Base-by-base conservation (phyloP, 257 asterid species). In the Plantago elongata region DNA sequence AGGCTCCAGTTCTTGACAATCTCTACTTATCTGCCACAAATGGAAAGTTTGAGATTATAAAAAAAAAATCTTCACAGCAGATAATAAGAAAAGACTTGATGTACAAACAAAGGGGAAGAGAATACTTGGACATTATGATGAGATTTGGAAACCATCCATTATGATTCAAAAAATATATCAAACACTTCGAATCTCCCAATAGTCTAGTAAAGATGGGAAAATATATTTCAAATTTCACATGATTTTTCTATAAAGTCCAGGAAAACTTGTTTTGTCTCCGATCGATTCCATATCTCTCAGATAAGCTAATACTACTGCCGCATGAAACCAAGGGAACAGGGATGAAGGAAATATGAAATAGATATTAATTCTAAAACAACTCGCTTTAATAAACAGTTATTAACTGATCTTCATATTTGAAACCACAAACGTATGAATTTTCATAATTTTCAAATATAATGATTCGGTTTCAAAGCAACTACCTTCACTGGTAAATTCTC, bases 401-500 rank as follows among this genome's bases (percentile, higher is more conserved):
- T 18, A 50, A 14, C 52, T 12, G 9, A 47, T 47, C 16, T 7
- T 15, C 55, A 50, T 13, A 16, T 13, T 15, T 27, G 11, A 48
- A n/a, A 22, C 40, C 5, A 34, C 40, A 54, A 45, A 34, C 40
- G 18, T 11, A 45, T 40, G 61, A 9, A 64, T 63, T 43, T 60
- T 38, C 17, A 49, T 18, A 22, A 43, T 57, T 38, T 52, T 61
- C 17, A 37, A 16, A 63, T 58, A 58, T 34, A 65, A n/a, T 42
- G 51, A 51, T 38, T 14, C 18, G 34, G 62, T 47, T 67, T 61
- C 10, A 45, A 10, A 13, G 17, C 50, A 68, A 27, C 62, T 84
- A 90, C 97, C 94, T 90, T 90, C 72, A 87, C 97, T 43, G 95
- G 96, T 62, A 90, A 71, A 77, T 87, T 83, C 73, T 90, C 95